Evolutionary conservation across 495 filamentous ascomycete species (phyloP).

Genomic region (Collariella sp.): DNA sequence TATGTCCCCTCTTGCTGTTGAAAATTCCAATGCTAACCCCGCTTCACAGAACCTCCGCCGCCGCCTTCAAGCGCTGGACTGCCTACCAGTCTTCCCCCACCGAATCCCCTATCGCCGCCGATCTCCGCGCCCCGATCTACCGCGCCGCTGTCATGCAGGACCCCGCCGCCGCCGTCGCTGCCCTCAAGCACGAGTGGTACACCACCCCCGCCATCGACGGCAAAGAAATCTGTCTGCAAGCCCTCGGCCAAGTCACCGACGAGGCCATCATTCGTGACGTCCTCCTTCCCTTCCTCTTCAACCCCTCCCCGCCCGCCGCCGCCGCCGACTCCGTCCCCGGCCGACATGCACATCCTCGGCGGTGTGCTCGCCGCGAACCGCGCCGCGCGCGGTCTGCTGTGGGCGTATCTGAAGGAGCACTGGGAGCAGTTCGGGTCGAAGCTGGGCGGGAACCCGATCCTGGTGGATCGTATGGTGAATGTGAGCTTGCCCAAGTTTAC

Average conservation of each 20-base stretch:
- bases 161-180: slow-evolving; percentile 51
- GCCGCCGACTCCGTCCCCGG: slow-evolving; percentile 41
- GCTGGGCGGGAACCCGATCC: slow-evolving; percentile 67
- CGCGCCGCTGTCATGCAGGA: slow-evolving; percentile 65
- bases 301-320: slow-evolving; percentile 51
- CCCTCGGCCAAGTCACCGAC: slow-evolving; percentile 67
- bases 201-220: slow-evolving; percentile 77
- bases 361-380: slow-evolving; percentile 63
- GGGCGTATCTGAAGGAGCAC: slow-evolving; percentile 74
- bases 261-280: slow-evolving; percentile 58
- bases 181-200: slow-evolving; percentile 74
- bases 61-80: slow-evolving; percentile 67
- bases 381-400: slow-evolving; percentile 60
- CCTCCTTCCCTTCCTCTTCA: slow-evolving; percentile 72
- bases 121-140: slow-evolving; percentile 72
- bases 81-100: slow-evolving; percentile 59
- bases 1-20: slow-evolving; percentile 32
- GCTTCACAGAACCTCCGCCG: slow-evolving; percentile 51
- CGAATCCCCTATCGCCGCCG: slow-evolving; percentile 64
- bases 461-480: slow-evolving; percentile 80
- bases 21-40: neutral
- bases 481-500: slow-evolving; percentile 69
- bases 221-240: slow-evolving; percentile 71
- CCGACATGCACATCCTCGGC: slow-evolving; percentile 78
- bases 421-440: slow-evolving; percentile 61